These are phyloP conservation scores for Lepidium aucheri DNA, from an alignment of 345 rosid genomes.

Conservation along the genomic window DNA sequence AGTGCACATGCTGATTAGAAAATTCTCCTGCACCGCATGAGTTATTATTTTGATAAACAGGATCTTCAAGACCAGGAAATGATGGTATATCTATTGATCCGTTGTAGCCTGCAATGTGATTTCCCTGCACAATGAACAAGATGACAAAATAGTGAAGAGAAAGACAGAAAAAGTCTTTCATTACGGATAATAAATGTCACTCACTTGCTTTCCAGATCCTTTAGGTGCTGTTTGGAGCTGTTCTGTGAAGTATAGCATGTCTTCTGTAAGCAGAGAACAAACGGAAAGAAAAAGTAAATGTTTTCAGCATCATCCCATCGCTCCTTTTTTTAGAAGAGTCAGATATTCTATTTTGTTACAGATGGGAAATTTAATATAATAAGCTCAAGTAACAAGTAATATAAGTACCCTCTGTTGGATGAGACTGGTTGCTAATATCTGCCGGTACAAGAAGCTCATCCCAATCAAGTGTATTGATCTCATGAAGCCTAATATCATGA, in stretches of 20 bases:
- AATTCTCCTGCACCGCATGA: constrained; percentile 27
- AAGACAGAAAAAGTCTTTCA: constrained; percentile 4
- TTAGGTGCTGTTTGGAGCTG: constrained; percentile 34
- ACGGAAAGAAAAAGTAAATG: not conserved
- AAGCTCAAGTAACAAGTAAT: not conserved
- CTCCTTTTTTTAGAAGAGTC: not conserved
- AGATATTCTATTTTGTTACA: not conserved
- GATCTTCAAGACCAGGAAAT: constrained; percentile 13
- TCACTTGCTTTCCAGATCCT: constrained; percentile 43
- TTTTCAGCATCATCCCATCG: constrained; percentile 1
- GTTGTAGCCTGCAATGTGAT: constrained; percentile 17
- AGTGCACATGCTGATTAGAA: constrained; percentile 24
- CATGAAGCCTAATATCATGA: constrained; percentile 77
- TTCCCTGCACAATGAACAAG: constrained; percentile 20
- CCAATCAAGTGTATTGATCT: constrained; percentile 96
- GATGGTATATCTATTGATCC: constrained; percentile 12
- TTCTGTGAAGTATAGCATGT: constrained; percentile 35
- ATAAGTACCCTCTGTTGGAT: constrained; percentile 43
- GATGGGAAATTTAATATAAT: not conserved
- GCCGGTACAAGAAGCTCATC: constrained; percentile 71
- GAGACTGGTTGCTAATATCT: constrained; percentile 32
- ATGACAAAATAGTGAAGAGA: not conserved
- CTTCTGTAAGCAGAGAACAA: constrained; percentile 37
- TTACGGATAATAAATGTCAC: constrained; percentile 11
- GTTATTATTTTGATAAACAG: constrained; percentile 21